Base-by-base conservation (phyloP, 495 filamentous ascomycete genomes). In the Hypoxylon trugodes region DNA sequence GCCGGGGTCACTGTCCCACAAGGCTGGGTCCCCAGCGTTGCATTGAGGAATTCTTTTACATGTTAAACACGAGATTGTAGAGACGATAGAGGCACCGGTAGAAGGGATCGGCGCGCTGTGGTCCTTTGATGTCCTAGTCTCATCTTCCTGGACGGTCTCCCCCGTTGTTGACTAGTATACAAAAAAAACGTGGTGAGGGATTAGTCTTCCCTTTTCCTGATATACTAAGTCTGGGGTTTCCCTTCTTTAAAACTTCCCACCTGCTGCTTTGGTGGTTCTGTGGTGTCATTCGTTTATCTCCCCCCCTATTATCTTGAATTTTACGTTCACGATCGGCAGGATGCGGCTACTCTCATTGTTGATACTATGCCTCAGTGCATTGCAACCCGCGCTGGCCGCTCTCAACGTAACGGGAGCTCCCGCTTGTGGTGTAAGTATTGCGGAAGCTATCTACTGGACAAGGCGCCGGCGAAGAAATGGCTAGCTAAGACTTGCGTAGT, bases 371-470 rank as follows among this genome's bases (percentile, higher is more conserved):
- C 38, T 61, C n/a, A 60, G 50, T 9, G 57, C 56, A 42, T 52
- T 66, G 57, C 63, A 61, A 54, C 50, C 63, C 40, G 56, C 57
- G 63, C 57, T 66, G 63, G 56, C 56, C 57, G 57, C 52, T 28
- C 51, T 55, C 63, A 25, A 61, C 45, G 45, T 61, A 24, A 41
- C 63, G 6, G 63, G 38, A 47, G 49, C 36, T 30, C 63, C 63
- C 22, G 50, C 43, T 32, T 66, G 63, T 42, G 63, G 63, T 52
- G 63, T 66, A 66, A 66, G 63, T 66, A 24, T 37, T 32, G 18
- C 30, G 33, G 42, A 28, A 21, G 24, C 13, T 10, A 35, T 6
- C 6, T 2, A 36, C 43, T 13, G 18, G n/a, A 35, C 4, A 33
- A 49, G 50, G n/a, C 15, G 16, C 49, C 6, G 9, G 19, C 0